phyloP scores from a whole-genome alignment of 495 filamentous ascomycete species.

The Endocarpon pusillum region DNA sequence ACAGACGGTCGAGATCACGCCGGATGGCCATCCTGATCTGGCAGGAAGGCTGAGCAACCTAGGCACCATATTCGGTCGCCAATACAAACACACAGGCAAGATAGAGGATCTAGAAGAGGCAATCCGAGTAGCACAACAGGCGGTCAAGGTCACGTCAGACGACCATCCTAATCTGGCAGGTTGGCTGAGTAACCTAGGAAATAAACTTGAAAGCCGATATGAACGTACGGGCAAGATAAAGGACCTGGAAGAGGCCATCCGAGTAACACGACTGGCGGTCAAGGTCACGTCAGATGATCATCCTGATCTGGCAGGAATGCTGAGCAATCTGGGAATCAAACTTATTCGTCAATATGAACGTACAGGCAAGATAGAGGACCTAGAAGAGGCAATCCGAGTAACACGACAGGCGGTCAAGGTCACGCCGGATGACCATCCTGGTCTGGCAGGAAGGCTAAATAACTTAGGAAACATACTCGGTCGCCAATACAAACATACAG shows the following conservation, averaged over 20 bases:
- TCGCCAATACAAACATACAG: no score
- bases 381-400: no score
- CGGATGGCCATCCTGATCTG: conserved; percentile 2
- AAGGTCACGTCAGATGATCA: conserved; percentile 2
- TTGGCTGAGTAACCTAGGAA: not conserved
- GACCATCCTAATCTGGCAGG: conserved; percentile 2
- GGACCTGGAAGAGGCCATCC: conserved; percentile 10
- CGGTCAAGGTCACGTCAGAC: conserved; percentile 2
- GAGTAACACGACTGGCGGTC: conserved; percentile 2
- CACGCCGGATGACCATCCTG: no score
- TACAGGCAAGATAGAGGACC: no score
- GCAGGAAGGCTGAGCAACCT: not conserved
- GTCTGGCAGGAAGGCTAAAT: no score
- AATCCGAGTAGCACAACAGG: conserved; percentile 2
- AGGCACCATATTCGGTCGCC: not conserved
- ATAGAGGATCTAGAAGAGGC: conserved; percentile 10
- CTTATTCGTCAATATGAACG: not conserved
- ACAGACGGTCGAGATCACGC: conserved; percentile 4
- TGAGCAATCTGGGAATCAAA: not conserved
- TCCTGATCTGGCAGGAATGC: not conserved
- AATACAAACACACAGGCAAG: conserved; percentile 4
- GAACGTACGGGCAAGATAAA: conserved; percentile 4
- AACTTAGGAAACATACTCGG: no score
- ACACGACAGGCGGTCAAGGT: no score
- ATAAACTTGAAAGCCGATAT: not conserved